Conservation (phyloP, 2,329 filamentous ascomycete genomes). For the Thelonectria blattea region DNA sequence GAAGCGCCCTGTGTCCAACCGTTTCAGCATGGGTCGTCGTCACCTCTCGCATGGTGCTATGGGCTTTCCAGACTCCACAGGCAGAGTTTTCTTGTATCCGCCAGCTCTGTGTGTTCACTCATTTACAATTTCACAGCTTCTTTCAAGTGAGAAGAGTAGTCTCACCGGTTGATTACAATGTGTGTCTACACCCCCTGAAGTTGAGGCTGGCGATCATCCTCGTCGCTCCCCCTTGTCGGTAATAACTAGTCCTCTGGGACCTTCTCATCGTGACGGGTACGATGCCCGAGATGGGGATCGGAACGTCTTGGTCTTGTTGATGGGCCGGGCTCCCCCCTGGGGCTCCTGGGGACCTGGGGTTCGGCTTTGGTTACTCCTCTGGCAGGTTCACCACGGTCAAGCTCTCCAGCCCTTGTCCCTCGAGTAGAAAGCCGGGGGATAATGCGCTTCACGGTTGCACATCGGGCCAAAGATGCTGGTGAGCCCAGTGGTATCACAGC, state of each 20-base stretch:
- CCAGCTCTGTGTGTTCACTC: too few relatives aligned
- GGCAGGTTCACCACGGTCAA: neutral
- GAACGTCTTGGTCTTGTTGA: neutral
- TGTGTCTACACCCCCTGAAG: neutral
- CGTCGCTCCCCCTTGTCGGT: neutral
- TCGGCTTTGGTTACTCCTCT: neutral
- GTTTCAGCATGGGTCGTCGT: neutral
- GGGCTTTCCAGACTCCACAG: too few relatives aligned
- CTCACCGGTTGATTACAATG: neutral
- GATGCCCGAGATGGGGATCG: neutral
- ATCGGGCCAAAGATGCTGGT: too few relatives aligned
- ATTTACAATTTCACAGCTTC: neutral
- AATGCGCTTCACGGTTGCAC: too few relatives aligned
- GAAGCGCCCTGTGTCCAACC: neutral
- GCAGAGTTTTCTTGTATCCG: too few relatives aligned
- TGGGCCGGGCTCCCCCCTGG: too few relatives aligned
- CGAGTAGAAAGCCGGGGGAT: too few relatives aligned
- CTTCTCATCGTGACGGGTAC: neutral
- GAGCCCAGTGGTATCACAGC: too few relatives aligned
- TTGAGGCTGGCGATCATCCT: neutral
- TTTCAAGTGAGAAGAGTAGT: neutral
- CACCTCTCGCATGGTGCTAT: neutral
- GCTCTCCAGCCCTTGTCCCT: too few relatives aligned
- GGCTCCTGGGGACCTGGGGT: neutral
- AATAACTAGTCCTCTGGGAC: neutral